A percentile compares a stretch with the other conserved stretches of the same genome.
These are phyloP conservation scores for Trichophyton benhamiae DNA, from an alignment of 2,329 filamentous ascomycete species.

Conservation along the genomic window DNA sequence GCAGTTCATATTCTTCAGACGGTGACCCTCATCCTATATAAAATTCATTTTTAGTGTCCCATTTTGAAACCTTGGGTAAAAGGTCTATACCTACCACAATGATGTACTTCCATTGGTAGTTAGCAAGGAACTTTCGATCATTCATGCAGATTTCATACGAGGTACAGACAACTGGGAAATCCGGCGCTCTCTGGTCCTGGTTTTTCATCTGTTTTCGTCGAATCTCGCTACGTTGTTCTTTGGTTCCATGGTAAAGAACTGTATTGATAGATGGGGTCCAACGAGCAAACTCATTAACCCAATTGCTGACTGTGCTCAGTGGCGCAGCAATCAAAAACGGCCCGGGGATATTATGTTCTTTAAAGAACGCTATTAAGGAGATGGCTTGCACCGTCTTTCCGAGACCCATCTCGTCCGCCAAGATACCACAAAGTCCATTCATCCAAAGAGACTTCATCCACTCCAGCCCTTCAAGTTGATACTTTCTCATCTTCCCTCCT, in stretches of 20 bases:
- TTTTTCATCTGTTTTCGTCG: constrained; percentile 58
- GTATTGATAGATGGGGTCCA: constrained; percentile 87
- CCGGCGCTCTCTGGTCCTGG: constrained; percentile 50
- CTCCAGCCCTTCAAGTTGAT: constrained; percentile 85
- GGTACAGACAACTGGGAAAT: constrained; percentile 86
- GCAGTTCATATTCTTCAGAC: constrained; percentile 93
- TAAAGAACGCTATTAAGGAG: constrained; percentile 69
- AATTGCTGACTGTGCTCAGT: constrained; percentile 83
- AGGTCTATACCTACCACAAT: constrained; percentile 55
- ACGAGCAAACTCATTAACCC: constrained; percentile 83
- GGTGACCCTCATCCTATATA: constrained; percentile 75
- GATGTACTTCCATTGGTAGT: constrained; percentile 93
- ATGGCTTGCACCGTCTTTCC: constrained; percentile 91
- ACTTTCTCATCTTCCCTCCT: constrained; percentile 82
- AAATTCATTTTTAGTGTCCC: not conserved
- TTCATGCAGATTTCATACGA: constrained; percentile 94
- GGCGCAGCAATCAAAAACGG: constrained; percentile 87
- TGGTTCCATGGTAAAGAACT: constrained; percentile 78
- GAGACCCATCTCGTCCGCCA: constrained; percentile 90
- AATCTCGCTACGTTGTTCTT: constrained; percentile 63
- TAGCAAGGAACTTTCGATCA: constrained; percentile 66
- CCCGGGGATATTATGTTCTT: constrained; percentile 76
- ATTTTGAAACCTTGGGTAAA: constrained; percentile 16
- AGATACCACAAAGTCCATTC: constrained; percentile 81
- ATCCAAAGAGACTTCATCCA: constrained; percentile 79